Conservation (phyloP, 495 filamentous ascomycete species). For the Penicillium malachiteum region DNA sequence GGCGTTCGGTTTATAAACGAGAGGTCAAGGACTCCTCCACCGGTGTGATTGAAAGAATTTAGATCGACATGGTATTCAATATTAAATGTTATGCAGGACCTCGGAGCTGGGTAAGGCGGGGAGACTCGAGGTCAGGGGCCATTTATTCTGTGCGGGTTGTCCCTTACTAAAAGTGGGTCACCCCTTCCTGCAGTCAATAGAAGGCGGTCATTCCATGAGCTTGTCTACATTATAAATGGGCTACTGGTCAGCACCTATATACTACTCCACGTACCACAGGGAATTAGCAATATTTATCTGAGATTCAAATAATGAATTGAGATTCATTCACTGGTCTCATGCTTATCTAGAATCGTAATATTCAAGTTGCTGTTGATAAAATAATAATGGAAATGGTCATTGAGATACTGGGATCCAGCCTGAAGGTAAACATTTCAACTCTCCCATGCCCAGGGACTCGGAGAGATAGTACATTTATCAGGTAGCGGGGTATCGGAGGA, state of each 20-base stretch:
- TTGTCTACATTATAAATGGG: neutral
- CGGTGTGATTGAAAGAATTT: too few species aligned
- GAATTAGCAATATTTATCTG: neutral
- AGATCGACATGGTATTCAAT: neutral
- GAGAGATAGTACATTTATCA: too few species aligned
- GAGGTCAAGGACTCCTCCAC: too few species aligned
- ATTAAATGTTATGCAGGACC: neutral
- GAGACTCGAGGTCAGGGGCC: neutral
- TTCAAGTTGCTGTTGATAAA: too few species aligned
- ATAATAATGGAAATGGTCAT: too few species aligned
- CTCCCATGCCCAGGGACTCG: too few species aligned
- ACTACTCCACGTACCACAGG: too few species aligned
- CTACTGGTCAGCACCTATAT: neutral
- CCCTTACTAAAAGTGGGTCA: neutral
- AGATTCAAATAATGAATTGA: neutral
- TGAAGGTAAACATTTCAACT: too few species aligned
- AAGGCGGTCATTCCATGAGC: neutral
- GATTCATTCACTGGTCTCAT: neutral
- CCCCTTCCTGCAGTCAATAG: neutral
- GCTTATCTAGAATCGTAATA: too few species aligned
- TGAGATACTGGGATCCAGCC: too few species aligned
- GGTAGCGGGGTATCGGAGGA: neutral
- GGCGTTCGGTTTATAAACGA: too few species aligned
- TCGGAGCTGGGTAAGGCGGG: slow-evolving; percentile 8
- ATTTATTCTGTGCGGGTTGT: neutral